Base-by-base conservation (phyloP, 2,329 filamentous ascomycete species). In the Cladosporium sphaerospermum region DNA sequence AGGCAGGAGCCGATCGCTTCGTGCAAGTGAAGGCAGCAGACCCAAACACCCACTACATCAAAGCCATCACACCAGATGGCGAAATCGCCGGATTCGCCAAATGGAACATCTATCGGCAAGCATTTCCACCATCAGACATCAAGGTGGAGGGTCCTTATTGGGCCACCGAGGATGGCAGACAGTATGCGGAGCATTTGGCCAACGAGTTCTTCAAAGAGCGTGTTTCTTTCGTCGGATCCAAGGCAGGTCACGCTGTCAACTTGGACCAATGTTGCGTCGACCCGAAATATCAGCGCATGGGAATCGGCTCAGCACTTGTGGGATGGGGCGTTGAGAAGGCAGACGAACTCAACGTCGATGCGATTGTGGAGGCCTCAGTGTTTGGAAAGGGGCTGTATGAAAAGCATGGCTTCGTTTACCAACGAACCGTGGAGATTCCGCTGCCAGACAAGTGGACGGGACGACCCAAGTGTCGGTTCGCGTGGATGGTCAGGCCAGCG, bases 51-150 rank as follows among this genome's bases (percentile, higher is more conserved):
- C 61, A 53, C 3, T 67, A 58, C 52, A 16, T 67, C 33, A 67
- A 67, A 52, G 64, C 65, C 7, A 61, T 67, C 44, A 28, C 48
- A 3, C 53, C 55, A 3, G 61, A 56, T 2, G 58, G 58, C 14
- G 57, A 56, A 9, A 65, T 67, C 36, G 52, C 64, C 33, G 64
- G 63, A 7, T 64, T 66, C 57, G 62, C 64, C n/a, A 65, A 65
- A 45, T 67, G 64, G 64, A 62, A 62, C 18, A 44, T 66, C 46
- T 65, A 57, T 50, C 40, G 54, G 32, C 56, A 62, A 37, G 45
- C 59, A 19, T 45, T 56, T 4, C 54, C 59, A 5, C 50, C 57
- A 31, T 19, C 43, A 18, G 42, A 54, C 40, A 43, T 9, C 14
- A 53, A 45, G 43, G 48, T 50, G 6, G 37, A 50, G 31, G 51